Evolutionary conservation across 345 rosid species (phyloP).

Genomic region (Camelina neglecta): DNA sequence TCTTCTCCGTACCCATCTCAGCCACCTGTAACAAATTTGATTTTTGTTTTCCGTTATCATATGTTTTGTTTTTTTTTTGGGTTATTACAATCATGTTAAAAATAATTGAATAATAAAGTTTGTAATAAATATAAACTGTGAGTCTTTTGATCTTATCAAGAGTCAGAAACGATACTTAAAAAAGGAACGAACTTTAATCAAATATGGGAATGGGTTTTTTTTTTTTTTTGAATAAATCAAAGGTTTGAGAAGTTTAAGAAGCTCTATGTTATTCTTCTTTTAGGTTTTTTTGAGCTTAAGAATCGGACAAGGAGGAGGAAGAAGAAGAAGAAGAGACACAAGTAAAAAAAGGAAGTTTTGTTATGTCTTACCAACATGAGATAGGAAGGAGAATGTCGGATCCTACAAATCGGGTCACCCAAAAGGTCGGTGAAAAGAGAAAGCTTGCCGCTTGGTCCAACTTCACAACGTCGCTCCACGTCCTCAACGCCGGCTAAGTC

Average conservation of each 20-base stretch:
- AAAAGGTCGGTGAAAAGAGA: conserved; percentile 95
- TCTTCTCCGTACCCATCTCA: conserved; percentile 64
- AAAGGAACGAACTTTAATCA: not conserved
- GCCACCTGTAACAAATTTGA: conserved; percentile 66
- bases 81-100: too few relatives aligned
- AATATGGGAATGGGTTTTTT: not conserved
- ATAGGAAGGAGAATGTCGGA: conserved; percentile 96
- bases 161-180: not conserved
- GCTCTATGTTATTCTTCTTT: not conserved
- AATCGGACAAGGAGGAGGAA: not conserved
- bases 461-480: conserved; percentile 89
- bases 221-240: conserved; percentile 6
- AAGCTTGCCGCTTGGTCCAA: conserved; percentile 60
- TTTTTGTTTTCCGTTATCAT: not conserved
- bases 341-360: not conserved
- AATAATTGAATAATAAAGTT: conserved; percentile 11
- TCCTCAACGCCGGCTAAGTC: conserved; percentile 70
- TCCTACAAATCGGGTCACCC: conserved; percentile 98
- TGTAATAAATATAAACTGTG: not conserved
- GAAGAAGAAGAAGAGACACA: conserved; percentile 2
- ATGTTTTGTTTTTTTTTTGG: not conserved
- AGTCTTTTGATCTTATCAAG: conserved; percentile 44
- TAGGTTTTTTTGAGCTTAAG: not conserved
- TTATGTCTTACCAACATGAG: conserved; percentile 81
- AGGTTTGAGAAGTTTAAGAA: conserved; percentile 9